These are phyloP conservation scores for Psophocarpus tetragonolobus DNA, from an alignment of 306 rosid species.

Conservation along the genomic window DNA sequence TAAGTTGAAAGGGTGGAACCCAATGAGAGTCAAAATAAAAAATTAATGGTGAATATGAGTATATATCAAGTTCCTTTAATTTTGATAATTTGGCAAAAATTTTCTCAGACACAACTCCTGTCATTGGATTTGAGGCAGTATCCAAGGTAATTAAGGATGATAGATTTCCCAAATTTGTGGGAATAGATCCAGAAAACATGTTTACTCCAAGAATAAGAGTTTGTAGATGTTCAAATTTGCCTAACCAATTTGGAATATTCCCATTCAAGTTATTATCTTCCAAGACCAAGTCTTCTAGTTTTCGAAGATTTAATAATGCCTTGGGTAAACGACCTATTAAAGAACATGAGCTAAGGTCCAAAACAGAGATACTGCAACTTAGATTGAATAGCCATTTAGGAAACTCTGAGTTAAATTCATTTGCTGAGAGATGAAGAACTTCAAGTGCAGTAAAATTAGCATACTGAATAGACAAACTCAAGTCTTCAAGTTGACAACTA, in stretches of 20 bases:
- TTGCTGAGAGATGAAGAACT: neutral
- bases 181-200: neutral
- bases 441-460: neutral
- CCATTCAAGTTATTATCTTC: neutral
- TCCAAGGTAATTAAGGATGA: neutral
- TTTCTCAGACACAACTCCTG: neutral
- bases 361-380: accelerated
- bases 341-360: neutral
- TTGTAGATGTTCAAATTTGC: neutral
- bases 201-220: neutral
- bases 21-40: neutral
- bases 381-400: neutral
- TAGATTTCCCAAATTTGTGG: neutral
- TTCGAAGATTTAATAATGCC: neutral
- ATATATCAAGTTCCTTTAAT: neutral
- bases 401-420: neutral
- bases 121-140: neutral
- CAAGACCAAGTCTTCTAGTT: neutral
- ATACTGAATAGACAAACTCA: neutral
- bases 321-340: neutral
- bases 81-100: neutral
- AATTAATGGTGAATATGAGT: neutral
- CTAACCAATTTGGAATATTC: neutral
- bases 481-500: neutral
- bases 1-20: neutral